These are phyloP conservation scores for Xylariaceae sp. DNA, from an alignment of 2,329 filamentous ascomycete genomes.

Conservation along the genomic window DNA sequence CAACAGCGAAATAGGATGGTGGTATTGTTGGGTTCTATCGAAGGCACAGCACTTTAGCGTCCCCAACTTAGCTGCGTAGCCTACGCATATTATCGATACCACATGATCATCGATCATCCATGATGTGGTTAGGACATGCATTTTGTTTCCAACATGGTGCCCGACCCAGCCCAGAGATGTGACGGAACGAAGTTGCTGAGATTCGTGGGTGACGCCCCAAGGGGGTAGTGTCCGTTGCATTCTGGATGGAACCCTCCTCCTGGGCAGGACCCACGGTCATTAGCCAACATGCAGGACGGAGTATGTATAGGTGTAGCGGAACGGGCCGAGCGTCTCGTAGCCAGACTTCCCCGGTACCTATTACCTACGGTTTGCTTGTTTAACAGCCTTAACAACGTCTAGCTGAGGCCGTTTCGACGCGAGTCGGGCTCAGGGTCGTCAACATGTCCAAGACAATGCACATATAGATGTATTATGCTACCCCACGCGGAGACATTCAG, in stretches of 20 bases:
- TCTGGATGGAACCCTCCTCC: background rate
- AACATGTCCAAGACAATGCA: constrained; percentile 2
- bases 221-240: constrained; percentile 1
- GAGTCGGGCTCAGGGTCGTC: constrained; percentile 8
- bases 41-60: constrained; percentile 23
- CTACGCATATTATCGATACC: constrained; percentile 28
- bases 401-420: constrained; percentile 21
- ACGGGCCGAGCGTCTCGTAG: constrained; percentile 6
- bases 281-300: background rate
- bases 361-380: constrained; percentile 2
- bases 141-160: constrained; percentile 6
- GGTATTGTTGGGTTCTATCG: constrained; percentile 23
- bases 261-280: constrained; percentile 1
- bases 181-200: background rate
- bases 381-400: constrained; percentile 12
- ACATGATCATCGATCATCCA: constrained; percentile 29
- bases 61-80: constrained; percentile 20
- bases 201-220: background rate
- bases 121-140: constrained; percentile 23
- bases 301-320: constrained; percentile 1
- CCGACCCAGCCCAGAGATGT: constrained; percentile 1
- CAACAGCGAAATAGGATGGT: constrained; percentile 17
- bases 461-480: constrained; percentile 2
- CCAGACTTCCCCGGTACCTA: constrained; percentile 1
- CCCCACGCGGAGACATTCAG: constrained; percentile 16